Percentiles rank a stretch among this genome's conserved stretches.
Conservation (phyloP, 2,329 filamentous ascomycete species). For the Cadophora malorum region DNA sequence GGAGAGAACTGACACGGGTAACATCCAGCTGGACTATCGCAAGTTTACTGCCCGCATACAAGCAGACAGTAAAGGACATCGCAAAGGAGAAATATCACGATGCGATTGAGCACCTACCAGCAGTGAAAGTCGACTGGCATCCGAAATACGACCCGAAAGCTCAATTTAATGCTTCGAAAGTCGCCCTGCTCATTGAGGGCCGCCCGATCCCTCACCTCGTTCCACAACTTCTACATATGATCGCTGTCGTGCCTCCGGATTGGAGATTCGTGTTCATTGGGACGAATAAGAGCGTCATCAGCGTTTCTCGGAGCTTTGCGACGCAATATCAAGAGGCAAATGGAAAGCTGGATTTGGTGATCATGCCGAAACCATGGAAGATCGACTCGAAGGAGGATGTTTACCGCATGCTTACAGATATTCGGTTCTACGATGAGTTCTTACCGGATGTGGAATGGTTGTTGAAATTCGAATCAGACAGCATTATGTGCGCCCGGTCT, state of each 20-base stretch:
- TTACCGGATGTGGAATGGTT: slow-evolving; percentile 59
- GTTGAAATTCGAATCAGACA: slow-evolving; percentile 61
- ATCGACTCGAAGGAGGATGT: slow-evolving; percentile 55
- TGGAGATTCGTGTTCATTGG: slow-evolving; percentile 62
- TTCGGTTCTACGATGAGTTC: slow-evolving; percentile 59
- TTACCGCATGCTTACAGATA: slow-evolving; percentile 55
- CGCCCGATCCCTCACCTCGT: slow-evolving; percentile 57
- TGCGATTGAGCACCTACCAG: slow-evolving; percentile 41
- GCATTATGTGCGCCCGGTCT: slow-evolving; percentile 61
- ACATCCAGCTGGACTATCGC: slow-evolving; percentile 56
- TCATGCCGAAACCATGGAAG: slow-evolving; percentile 55
- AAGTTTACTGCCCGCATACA: slow-evolving; percentile 52
- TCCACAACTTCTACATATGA: slow-evolving; percentile 62
- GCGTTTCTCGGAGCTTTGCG: slow-evolving; percentile 53
- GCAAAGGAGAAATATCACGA: slow-evolving; percentile 39
- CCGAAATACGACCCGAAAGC: slow-evolving; percentile 40
- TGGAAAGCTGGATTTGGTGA: slow-evolving; percentile 59
- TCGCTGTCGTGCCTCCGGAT: slow-evolving; percentile 60
- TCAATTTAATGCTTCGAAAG: slow-evolving; percentile 52
- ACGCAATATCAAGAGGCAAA: slow-evolving; percentile 56
- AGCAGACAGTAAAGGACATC: slow-evolving; percentile 50
- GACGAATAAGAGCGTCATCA: slow-evolving; percentile 54
- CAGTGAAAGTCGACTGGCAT: slow-evolving; percentile 44
- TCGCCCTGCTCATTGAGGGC: slow-evolving; percentile 62
- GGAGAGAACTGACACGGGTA: slow-evolving; percentile 16